Evolutionary conservation across 352 stramenopile species (phyloP), one percentile per base, ranked within the genome.

Genomic region (Globisporangium mamillatum): DNA sequence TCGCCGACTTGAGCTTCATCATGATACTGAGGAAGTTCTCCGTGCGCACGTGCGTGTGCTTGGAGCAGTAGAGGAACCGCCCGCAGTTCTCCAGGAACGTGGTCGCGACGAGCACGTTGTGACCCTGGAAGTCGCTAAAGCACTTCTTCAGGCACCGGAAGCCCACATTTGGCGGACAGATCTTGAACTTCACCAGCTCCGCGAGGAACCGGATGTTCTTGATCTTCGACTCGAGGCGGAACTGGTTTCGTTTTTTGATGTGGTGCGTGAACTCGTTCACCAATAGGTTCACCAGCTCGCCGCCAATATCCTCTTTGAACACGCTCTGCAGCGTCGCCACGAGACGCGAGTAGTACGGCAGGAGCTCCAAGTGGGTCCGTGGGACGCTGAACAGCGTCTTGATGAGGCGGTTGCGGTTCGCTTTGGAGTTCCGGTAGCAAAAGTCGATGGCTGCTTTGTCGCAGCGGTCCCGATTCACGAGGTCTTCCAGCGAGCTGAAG

Each of bases 361-460:
- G 68, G 10, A 99, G 82, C 75, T 99, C 96, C 38, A 99, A 76
- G 55, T 97, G 85, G 7, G 91, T 97, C 8, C 94, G 88, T 36
- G 97, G 95, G 27, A 98, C 95, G 22, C 84, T 83, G 71, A 96
- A 99, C 10, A 99, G 74, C n/a, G 93, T 95, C 72, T 96, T 92
- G 38, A 98, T 82, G 1, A 99, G 76, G 0, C 88, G 84, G 68
- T 75, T 98, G 12, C 96, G 81, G 25, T 95, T 93, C 29, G 89
- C 90, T 70, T 98, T 99, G 6, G 89, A 97, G 75, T 99, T 97
- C 60, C 94, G 95, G 62, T 98, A 97, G 78, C 93, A 99, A 77
- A 99, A 99, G 25, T 97, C 89, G 25, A 99, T 91, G 0, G 96
- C 95, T 16, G 98, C 88, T 60, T 98, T 98, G 78, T 99, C 97